Percentiles rank a stretch among this genome's conserved stretches.
Conservation (phyloP, 192 early-diverging fungal species). For the Coemansia sp. region DNA sequence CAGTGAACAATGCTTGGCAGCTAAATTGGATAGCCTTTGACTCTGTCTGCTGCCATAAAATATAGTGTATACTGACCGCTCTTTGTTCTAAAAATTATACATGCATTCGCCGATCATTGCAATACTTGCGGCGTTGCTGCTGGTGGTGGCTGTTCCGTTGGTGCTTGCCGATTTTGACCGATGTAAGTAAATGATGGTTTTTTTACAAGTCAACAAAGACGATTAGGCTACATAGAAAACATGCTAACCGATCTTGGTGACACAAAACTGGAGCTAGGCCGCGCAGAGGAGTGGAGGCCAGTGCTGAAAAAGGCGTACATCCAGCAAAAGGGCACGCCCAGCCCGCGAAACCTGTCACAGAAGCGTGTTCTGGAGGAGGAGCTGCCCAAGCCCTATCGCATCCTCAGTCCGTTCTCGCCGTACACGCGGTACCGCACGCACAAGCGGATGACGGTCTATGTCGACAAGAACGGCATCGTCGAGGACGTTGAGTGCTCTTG, state of each 20-base stretch:
- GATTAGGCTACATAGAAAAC: neutral
- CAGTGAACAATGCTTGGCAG: too few relatives aligned
- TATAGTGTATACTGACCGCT: too few relatives aligned
- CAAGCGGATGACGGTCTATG: constrained; percentile 32
- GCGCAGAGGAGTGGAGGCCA: constrained; percentile 44
- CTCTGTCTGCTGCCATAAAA: too few relatives aligned
- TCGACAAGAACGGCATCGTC: constrained; percentile 38
- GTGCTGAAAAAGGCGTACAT: constrained; percentile 48
- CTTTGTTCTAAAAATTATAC: neutral
- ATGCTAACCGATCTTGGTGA: neutral
- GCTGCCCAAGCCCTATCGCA: constrained; percentile 48
- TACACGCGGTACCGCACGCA: constrained; percentile 38
- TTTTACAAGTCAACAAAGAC: neutral
- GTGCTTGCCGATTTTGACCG: constrained; percentile 29
- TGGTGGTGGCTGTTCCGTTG: constrained; percentile 3
- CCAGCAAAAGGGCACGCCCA: constrained; percentile 38
- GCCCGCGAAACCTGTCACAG: constrained; percentile 34
- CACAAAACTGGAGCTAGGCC: constrained; percentile 15
- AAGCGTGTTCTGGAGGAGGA: constrained; percentile 44
- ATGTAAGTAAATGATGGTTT: constrained; percentile 15
- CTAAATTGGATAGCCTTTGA: too few relatives aligned
- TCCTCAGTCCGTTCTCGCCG: constrained; percentile 36
- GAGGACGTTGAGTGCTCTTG: constrained; percentile 43
- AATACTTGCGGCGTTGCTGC: neutral
- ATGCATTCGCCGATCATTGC: neutral